These are phyloP conservation scores for Curvularia spicifera DNA, from an alignment of 2,329 filamentous ascomycete species.

Conservation along the genomic window DNA sequence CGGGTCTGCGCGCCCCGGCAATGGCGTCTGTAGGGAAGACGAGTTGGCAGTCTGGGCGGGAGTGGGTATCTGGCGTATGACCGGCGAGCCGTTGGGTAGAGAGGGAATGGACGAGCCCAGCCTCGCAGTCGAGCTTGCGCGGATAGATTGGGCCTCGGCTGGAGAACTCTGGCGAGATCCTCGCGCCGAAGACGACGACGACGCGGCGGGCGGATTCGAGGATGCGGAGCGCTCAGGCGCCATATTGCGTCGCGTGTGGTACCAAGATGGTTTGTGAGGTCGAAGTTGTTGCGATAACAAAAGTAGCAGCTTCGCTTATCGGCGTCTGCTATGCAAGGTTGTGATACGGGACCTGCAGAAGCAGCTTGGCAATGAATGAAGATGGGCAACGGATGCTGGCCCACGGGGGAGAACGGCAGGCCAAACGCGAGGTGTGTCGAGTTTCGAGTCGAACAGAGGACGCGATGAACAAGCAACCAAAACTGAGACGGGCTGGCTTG, in stretches of 20 bases:
- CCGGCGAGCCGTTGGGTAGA: constrained; percentile 52
- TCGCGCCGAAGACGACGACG: constrained; percentile 33
- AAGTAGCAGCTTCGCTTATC: constrained; percentile 27
- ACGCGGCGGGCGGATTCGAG: constrained; percentile 39
- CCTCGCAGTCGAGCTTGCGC: constrained; percentile 62
- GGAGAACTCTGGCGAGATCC: constrained; percentile 38
- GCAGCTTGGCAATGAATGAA: background rate
- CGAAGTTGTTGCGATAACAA: constrained; percentile 2
- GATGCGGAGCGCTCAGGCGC: constrained; percentile 28
- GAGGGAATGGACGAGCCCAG: constrained; percentile 63
- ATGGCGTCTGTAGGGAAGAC: constrained; percentile 61
- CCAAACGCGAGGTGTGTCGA: constrained; percentile 1
- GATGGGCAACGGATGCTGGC: constrained; percentile 3
- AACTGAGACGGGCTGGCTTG: constrained; percentile 18
- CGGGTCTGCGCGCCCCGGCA: constrained; percentile 65
- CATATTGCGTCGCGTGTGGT: constrained; percentile 25
- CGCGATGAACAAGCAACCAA: constrained; percentile 13
- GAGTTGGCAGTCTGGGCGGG: constrained; percentile 54
- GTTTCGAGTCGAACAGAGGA: constrained; percentile 7
- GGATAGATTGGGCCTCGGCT: constrained; percentile 49
- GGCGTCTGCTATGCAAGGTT: constrained; percentile 17
- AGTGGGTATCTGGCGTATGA: constrained; percentile 58
- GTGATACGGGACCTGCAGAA: constrained; percentile 16
- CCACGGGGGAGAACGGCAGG: background rate
- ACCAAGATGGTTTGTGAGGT: constrained; percentile 4